A percentile compares a stretch with the other conserved stretches of the same genome.
Conservation (phyloP, 805 yeast genomes). For the Torulaspora franciscae region DNA sequence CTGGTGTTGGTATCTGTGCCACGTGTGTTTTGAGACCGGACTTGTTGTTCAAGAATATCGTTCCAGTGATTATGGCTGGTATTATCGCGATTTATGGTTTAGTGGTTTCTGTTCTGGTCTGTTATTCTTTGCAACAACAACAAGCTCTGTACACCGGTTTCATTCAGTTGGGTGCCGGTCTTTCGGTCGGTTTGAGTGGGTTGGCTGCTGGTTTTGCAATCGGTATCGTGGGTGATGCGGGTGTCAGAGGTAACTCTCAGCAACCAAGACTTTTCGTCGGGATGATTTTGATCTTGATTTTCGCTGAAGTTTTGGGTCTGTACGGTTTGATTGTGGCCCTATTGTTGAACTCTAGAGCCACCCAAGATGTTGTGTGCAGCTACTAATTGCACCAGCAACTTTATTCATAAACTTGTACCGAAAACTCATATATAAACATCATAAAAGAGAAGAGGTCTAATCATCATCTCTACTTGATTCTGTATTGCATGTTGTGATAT, state of each 20-base stretch:
- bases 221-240: constrained; percentile 99
- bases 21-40: constrained; percentile 97
- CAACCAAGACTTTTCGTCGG: constrained; percentile 98
- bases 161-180: constrained; percentile 97
- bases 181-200: constrained; percentile 95
- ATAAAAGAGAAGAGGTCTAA: neutral
- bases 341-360: constrained; percentile 95
- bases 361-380: constrained; percentile 81
- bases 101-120: constrained; percentile 91
- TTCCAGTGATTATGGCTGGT: constrained; percentile 99
- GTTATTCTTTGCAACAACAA: constrained; percentile 80
- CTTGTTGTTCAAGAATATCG: constrained; percentile 83
- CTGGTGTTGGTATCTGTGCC: constrained; percentile 99
- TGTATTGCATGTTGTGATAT: constrained; percentile 1
- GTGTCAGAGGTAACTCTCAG: constrained; percentile 97
- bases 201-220: constrained; percentile 98
- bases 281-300: constrained; percentile 96
- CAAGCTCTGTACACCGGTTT: constrained; percentile 96
- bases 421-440: constrained; percentile 8
- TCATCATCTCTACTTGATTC: constrained; percentile 2
- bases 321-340: constrained; percentile 98
- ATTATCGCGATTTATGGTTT: constrained; percentile 97
- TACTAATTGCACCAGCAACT: constrained; percentile 2
- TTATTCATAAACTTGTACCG: neutral
- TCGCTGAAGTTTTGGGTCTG: constrained; percentile 97